These are phyloP conservation scores for Orbilia blumenaviensis DNA, from an alignment of 2,329 filamentous ascomycete genomes.

Conservation along the genomic window DNA sequence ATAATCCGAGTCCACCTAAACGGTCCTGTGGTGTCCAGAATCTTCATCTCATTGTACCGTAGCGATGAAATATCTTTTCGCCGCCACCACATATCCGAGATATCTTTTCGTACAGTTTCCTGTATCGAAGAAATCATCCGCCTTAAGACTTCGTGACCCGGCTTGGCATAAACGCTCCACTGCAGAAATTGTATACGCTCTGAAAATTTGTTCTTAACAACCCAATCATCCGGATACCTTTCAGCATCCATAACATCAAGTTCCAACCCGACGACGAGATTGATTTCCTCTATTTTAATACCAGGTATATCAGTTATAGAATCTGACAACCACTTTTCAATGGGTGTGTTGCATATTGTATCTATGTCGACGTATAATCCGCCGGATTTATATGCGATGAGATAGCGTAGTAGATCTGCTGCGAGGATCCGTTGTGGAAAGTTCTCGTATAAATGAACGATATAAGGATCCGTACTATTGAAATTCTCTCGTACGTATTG, in stretches of 20 bases:
- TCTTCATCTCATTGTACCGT: background rate
- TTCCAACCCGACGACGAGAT: conserved; percentile 25
- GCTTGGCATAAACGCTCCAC: conserved; percentile 31
- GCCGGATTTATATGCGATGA: conserved; percentile 16
- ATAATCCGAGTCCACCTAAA: conserved; percentile 35
- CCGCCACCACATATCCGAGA: background rate
- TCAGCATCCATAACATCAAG: conserved; percentile 7
- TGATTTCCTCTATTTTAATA: conserved; percentile 14
- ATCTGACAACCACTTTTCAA: conserved; percentile 10
- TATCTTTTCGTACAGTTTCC: conserved; percentile 3
- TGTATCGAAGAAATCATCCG: conserved; percentile 25
- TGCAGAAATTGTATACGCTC: conserved; percentile 30
- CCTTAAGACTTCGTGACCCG: conserved; percentile 25
- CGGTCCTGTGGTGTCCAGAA: conserved; percentile 26
- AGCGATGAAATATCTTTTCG: conserved; percentile 2
- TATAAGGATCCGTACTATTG: conserved; percentile 24
- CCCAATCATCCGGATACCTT: conserved; percentile 10
- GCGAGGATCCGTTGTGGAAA: conserved; percentile 28
- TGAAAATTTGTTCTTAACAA: background rate
- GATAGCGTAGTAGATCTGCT: conserved; percentile 20
- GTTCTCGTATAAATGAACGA: conserved; percentile 16
- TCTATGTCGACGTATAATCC: conserved; percentile 26
- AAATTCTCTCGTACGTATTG: conserved; percentile 21
- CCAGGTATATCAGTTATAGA: background rate
- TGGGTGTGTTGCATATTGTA: conserved; percentile 1